These are phyloP conservation scores for Leishmania arabica DNA, from an alignment of 208 protist species.

Conservation along the genomic window DNA sequence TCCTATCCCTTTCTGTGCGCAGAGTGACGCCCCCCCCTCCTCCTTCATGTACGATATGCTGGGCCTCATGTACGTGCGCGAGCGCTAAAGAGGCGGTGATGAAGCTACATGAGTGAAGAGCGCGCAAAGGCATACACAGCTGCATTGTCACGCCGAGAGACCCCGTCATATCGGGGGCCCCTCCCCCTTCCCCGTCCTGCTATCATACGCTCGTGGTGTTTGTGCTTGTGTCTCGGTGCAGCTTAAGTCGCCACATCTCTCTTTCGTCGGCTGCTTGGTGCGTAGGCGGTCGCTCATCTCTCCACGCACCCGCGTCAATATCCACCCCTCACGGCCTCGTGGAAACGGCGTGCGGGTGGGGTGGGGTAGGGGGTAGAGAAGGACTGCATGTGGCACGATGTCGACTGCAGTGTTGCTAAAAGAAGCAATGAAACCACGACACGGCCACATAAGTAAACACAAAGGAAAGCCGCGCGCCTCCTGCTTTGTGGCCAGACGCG, in stretches of 20 bases:
- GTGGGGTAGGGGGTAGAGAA: background rate
- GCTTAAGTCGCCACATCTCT: background rate
- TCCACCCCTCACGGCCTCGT: background rate
- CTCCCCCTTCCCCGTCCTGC: background rate
- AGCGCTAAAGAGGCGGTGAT: background rate
- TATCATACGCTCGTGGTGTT: background rate
- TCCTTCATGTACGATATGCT: background rate
- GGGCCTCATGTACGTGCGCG: background rate
- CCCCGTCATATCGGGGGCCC: background rate
- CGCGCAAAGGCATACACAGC: background rate
- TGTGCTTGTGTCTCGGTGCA: background rate
- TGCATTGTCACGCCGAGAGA: background rate
- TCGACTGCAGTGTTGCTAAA: background rate
- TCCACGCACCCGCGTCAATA: background rate
- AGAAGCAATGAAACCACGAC: background rate
- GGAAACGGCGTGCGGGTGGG: background rate
- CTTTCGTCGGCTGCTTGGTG: background rate
- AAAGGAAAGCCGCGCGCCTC: background rate
- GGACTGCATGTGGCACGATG: background rate
- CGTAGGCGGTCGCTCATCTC: background rate
- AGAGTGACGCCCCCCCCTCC: background rate
- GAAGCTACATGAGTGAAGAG: background rate
- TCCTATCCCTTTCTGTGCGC: background rate
- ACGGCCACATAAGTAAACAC: background rate
- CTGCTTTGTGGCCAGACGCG: background rate